A percentile compares a stretch with the other conserved stretches of the same genome.
Evolutionary conservation across 306 rosid species (phyloP).

Genomic region (Comarum palustre): DNA sequence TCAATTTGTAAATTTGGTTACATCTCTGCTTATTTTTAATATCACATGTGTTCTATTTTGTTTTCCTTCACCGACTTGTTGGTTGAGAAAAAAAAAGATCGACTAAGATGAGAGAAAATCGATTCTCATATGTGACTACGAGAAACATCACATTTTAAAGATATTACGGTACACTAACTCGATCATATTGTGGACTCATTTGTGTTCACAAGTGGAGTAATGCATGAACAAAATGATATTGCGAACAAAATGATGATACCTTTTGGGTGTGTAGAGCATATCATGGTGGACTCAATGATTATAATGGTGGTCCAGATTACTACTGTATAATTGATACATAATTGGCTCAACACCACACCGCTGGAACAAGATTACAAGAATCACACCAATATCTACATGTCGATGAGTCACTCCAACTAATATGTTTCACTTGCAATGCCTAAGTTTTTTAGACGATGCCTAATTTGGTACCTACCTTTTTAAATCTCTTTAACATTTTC

Average conservation of each 20-base stretch:
- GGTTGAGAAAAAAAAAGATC: no score
- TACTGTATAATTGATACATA: background rate
- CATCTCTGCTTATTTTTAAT: no score
- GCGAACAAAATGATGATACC: background rate
- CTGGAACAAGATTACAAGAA: background rate
- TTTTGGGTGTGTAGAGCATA: background rate
- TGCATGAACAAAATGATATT: background rate
- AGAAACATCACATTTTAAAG: no score
- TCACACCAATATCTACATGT: background rate
- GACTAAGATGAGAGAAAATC: background rate
- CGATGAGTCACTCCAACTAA: conserved; percentile 6
- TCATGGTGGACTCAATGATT: background rate
- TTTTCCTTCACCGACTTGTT: no score
- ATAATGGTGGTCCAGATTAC: background rate
- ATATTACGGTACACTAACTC: no score
- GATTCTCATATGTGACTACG: no score
- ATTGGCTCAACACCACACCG: background rate
- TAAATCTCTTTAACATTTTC: background rate
- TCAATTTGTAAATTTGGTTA: no score
- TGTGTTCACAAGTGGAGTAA: background rate
- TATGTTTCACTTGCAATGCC: background rate
- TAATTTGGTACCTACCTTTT: background rate
- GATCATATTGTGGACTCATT: background rate
- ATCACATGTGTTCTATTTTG: no score
- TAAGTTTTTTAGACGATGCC: background rate